These are phyloP conservation scores for Hymenoscyphus occultus DNA, from an alignment of 2,329 filamentous ascomycete genomes.

Conservation along the genomic window DNA sequence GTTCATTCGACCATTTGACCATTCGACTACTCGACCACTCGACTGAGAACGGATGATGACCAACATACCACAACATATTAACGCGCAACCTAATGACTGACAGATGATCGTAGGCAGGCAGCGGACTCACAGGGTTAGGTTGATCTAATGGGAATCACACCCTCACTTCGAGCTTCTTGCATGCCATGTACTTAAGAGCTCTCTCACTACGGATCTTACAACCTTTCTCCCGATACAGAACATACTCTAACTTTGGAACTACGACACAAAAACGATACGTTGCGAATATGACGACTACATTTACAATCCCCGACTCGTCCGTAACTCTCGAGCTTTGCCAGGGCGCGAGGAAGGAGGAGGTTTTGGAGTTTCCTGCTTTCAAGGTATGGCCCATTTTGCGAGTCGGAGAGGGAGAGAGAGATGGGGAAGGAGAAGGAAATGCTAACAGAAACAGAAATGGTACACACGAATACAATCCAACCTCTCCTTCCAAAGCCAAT, in stretches of 20 bases:
- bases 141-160: background rate
- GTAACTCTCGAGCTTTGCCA: conserved; percentile 45
- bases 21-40: no score
- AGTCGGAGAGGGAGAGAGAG: no score
- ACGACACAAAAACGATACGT: background rate
- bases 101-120: no score
- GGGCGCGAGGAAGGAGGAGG: conserved; percentile 44
- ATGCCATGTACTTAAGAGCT: background rate
- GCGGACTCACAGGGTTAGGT: no score
- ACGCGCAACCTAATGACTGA: no score
- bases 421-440: background rate
- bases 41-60: no score
- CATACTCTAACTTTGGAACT: background rate
- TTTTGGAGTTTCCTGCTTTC: conserved; percentile 50
- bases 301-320: conserved; percentile 39
- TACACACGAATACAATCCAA: conserved; percentile 25
- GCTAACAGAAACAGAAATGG: conserved; percentile 25
- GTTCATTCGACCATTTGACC: no score
- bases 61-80: no score
- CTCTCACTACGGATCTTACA: background rate
- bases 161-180: background rate
- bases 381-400: conserved; percentile 37
- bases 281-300: conserved; percentile 40
- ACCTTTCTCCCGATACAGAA: background rate
- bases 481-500: conserved; percentile 39